Evolutionary conservation across 2,329 filamentous ascomycete species (phyloP).

Genomic region (Zalaria obscura): DNA sequence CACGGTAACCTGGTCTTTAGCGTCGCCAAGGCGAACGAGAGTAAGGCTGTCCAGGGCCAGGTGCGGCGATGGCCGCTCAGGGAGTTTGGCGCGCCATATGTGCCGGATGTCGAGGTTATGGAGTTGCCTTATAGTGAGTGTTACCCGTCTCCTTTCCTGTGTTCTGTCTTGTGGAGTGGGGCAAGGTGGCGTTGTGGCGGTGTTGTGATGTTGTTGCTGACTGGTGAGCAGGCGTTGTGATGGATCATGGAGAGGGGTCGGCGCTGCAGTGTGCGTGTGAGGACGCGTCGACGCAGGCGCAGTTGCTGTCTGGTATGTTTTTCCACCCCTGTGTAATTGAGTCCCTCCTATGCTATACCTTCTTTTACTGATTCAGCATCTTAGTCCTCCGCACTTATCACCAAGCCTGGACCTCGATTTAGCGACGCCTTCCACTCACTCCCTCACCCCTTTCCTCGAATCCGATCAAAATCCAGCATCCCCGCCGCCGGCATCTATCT

Average conservation of each 20-base stretch:
- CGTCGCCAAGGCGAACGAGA: conserved; percentile 40
- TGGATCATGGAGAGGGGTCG: conserved; percentile 45
- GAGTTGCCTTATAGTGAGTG: conserved; percentile 75
- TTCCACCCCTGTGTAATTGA: conserved; percentile 3
- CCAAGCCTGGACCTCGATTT: conserved; percentile 1
- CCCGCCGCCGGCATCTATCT: too few relatives aligned
- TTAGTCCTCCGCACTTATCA: conserved; percentile 14
- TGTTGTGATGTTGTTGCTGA: not conserved
- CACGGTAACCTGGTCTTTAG: conserved; percentile 73
- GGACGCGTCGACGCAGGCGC: conserved; percentile 37
- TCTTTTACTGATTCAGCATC: not conserved
- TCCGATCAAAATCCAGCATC: too few relatives aligned
- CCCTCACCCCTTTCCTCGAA: too few relatives aligned
- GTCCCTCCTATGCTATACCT: too few relatives aligned
- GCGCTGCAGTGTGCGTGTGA: conserved; percentile 51
- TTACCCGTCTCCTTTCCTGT: too few relatives aligned
- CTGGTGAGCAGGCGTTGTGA: conserved; percentile 28
- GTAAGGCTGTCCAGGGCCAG: conserved; percentile 34
- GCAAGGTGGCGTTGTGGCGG: too few relatives aligned
- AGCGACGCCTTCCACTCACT: too few relatives aligned
- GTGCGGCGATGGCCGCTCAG: conserved; percentile 74
- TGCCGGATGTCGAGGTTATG: conserved; percentile 81
- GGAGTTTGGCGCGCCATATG: conserved; percentile 66
- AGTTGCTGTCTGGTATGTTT: conserved; percentile 35
- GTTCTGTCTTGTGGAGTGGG: too few relatives aligned